phyloP scores from a whole-genome alignment of 1,284 basidiomycete species.

The Amylostereum areolatum region DNA sequence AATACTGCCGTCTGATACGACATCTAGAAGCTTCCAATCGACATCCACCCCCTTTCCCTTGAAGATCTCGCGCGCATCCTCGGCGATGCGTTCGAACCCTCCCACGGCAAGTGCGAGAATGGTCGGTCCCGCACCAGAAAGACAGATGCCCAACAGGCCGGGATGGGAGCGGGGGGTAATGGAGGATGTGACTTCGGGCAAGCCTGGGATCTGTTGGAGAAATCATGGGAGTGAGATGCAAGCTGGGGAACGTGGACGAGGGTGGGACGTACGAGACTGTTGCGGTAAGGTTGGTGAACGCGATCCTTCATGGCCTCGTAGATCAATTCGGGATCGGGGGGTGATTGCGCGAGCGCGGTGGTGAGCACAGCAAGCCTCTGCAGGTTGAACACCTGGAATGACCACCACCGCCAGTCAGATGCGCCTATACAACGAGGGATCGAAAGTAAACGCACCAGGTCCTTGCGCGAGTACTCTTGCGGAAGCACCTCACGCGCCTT shows the following conservation, averaged over 20 bases:
- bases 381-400: slow-evolving; percentile 87
- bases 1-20: slow-evolving; percentile 47
- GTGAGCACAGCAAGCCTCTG: slow-evolving; percentile 98
- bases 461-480: slow-evolving; percentile 78
- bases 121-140: slow-evolving; percentile 97
- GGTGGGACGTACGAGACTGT: slow-evolving; percentile 57
- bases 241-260: not conserved
- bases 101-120: slow-evolving; percentile 93
- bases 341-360: slow-evolving; percentile 85
- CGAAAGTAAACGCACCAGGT: slow-evolving; percentile 62
- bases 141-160: slow-evolving; percentile 93
- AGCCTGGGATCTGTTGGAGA: slow-evolving; percentile 78
- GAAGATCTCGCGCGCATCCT: slow-evolving; percentile 77
- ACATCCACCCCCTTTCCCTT: slow-evolving; percentile 69
- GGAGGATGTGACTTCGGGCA: slow-evolving; percentile 83
- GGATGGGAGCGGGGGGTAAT: slow-evolving; percentile 89
- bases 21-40: slow-evolving; percentile 72
- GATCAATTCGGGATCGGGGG: slow-evolving; percentile 90
- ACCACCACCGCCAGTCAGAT: not conserved
- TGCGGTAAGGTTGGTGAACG: slow-evolving; percentile 96
- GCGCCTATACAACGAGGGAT: not conserved
- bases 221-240: not conserved
- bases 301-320: slow-evolving; percentile 99
- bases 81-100: slow-evolving; percentile 79
- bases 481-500: slow-evolving; percentile 91